Percentiles rank a stretch among this genome's conserved stretches.
Evolutionary conservation across 2,329 filamentous ascomycete species (phyloP).

Genomic region (Hymenoscyphus fructigenus): DNA sequence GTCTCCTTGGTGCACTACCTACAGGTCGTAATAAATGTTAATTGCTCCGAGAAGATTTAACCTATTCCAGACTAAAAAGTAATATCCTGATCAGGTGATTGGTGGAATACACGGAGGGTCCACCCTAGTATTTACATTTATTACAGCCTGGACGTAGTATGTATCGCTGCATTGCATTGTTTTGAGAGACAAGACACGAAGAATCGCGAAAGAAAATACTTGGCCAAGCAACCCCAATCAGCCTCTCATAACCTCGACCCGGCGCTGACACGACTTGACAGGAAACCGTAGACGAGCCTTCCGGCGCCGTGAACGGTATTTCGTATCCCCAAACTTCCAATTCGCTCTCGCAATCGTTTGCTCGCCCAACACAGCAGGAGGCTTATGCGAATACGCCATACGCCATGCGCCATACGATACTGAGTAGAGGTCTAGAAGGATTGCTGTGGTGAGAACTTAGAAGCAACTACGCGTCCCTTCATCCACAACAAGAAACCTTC

Average conservation of each 20-base stretch:
- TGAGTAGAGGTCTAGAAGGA: neutral
- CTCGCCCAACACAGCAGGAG: neutral
- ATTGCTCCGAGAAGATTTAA: too few relatives aligned
- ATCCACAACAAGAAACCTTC: neutral
- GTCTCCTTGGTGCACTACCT: neutral
- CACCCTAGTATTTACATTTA: too few relatives aligned
- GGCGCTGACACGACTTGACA: neutral
- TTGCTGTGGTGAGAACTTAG: neutral
- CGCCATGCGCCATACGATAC: neutral
- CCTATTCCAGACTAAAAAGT: too few relatives aligned
- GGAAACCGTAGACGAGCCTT: neutral
- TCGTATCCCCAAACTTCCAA: neutral
- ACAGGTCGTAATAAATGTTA: too few relatives aligned
- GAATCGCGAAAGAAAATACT: neutral
- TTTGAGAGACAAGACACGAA: too few relatives aligned
- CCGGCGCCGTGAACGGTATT: neutral
- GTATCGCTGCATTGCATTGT: too few relatives aligned
- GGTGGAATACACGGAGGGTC: too few relatives aligned
- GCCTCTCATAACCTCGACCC: neutral
- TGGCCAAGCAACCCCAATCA: neutral
- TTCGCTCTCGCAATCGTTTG: neutral
- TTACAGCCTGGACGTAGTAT: too few relatives aligned
- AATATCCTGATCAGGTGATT: too few relatives aligned
- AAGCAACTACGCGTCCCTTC: neutral
- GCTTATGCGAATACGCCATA: neutral